A percentile compares a stretch with the other conserved stretches of the same genome.
Evolutionary conservation across 1,139 yeast species (phyloP).

Genomic region (Taphrina confusa): DNA sequence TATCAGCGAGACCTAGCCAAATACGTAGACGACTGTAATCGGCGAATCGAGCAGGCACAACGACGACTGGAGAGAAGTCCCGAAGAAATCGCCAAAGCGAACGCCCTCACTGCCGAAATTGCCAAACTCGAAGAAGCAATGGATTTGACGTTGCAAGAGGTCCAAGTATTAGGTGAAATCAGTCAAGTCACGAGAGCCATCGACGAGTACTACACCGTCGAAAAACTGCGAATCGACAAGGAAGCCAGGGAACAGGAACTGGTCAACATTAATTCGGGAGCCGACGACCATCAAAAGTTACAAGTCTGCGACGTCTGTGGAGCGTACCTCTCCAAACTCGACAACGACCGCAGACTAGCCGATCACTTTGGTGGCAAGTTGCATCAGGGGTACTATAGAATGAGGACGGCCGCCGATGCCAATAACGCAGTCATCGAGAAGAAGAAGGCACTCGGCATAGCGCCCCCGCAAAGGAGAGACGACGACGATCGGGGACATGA

Average conservation of each 20-base stretch:
- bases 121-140: constrained; percentile 67
- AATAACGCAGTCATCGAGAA: constrained; percentile 16
- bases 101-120: constrained; percentile 56
- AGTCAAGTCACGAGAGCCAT: constrained; percentile 59
- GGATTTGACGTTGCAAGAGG: constrained; percentile 70
- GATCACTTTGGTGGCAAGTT: constrained; percentile 82
- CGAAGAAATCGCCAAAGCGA: constrained; percentile 59
- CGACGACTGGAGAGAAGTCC: constrained; percentile 72
- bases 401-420: constrained; percentile 30
- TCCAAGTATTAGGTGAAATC: constrained; percentile 57
- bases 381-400: constrained; percentile 36
- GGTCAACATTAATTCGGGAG: constrained; percentile 35
- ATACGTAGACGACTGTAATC: constrained; percentile 67
- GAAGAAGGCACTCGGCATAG: constrained; percentile 24
- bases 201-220: constrained; percentile 51
- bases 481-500: constrained; percentile 2
- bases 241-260: constrained; percentile 43
- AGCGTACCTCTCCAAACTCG: constrained; percentile 81
- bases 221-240: constrained; percentile 47
- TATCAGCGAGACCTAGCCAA: constrained; percentile 58
- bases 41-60: constrained; percentile 65
- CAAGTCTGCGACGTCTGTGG: constrained; percentile 94
- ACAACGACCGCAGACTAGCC: constrained; percentile 83
- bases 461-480: constrained; percentile 3
- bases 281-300: constrained; percentile 65